Conservation (phyloP, 495 filamentous ascomycete genomes). For the Sordaria brevicollis region DNA sequence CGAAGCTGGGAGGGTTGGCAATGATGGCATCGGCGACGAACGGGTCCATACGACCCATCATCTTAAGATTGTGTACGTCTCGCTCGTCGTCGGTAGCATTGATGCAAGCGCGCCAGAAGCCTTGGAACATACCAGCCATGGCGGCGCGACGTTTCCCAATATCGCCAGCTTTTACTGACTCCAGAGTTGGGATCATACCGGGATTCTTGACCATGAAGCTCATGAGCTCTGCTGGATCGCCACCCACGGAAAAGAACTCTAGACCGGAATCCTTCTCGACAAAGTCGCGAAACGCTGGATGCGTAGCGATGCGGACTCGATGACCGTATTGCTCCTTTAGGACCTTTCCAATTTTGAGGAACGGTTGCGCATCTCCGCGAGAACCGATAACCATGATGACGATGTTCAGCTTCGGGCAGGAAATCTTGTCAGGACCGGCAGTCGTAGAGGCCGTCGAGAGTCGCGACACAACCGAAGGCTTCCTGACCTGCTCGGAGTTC, state of each 20-base stretch:
- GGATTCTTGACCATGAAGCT: slow-evolving; percentile 83
- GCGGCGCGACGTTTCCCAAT: slow-evolving; percentile 52
- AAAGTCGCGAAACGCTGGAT: slow-evolving; percentile 58
- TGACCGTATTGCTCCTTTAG: slow-evolving; percentile 57
- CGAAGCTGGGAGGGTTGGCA: slow-evolving; percentile 75
- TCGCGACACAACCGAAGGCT: slow-evolving; percentile 10
- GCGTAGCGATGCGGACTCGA: slow-evolving; percentile 67
- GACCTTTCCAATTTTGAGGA: slow-evolving; percentile 54
- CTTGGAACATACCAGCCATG: slow-evolving; percentile 62
- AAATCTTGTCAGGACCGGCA: slow-evolving; percentile 3
- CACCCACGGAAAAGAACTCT: slow-evolving; percentile 73
- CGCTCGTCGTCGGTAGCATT: slow-evolving; percentile 51
- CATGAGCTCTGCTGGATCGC: slow-evolving; percentile 73
- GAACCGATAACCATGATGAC: slow-evolving; percentile 75
- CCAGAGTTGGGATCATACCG: slow-evolving; percentile 62
- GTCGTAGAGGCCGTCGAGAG: slow-evolving; percentile 10
- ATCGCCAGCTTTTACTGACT: slow-evolving; percentile 56
- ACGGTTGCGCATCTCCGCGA: slow-evolving; percentile 72
- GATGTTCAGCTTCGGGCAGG: slow-evolving; percentile 52
- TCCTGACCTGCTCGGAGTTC: not conserved
- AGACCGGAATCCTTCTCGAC: slow-evolving; percentile 54
- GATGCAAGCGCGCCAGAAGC: slow-evolving; percentile 70
- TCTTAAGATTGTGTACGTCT: slow-evolving; percentile 38
- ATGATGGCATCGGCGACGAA: slow-evolving; percentile 79
- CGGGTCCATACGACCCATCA: slow-evolving; percentile 44